Evolutionary conservation across 2,329 filamentous ascomycete species (phyloP).

Genomic region (Uncinocarpus reesii): DNA sequence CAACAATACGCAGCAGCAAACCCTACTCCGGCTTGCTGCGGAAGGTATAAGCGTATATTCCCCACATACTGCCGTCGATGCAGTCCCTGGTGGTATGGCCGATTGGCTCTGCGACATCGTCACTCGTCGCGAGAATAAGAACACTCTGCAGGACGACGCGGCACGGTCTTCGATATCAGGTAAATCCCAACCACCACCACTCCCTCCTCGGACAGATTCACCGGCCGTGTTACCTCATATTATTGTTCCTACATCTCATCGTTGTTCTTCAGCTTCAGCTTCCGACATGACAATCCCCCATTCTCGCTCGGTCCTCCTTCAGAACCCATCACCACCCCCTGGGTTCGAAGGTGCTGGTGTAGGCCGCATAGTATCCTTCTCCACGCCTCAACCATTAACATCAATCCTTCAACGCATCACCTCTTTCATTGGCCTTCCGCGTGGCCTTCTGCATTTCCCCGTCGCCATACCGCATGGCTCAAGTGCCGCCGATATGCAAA

Average conservation of each 20-base stretch:
- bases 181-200: not conserved
- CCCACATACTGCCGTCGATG: constrained; percentile 90
- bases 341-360: constrained; percentile 47
- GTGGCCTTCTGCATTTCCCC: constrained; percentile 53
- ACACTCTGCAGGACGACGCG: constrained; percentile 11
- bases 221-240: not conserved
- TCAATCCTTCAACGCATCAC: constrained; percentile 53
- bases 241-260: constrained; percentile 18
- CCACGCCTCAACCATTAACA: constrained; percentile 43
- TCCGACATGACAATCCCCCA: constrained; percentile 21
- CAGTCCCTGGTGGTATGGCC: constrained; percentile 71
- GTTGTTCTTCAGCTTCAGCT: not conserved
- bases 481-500: constrained; percentile 44
- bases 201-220: constrained; percentile 5
- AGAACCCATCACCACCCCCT: constrained; percentile 26
- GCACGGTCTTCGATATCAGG: constrained; percentile 11
- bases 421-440: constrained; percentile 55
- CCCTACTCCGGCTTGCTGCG: constrained; percentile 69
- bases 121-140: constrained; percentile 40
- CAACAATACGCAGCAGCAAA: constrained; percentile 73
- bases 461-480: constrained; percentile 53
- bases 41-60: constrained; percentile 91
- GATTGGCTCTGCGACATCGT: constrained; percentile 90
- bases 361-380: constrained; percentile 51
- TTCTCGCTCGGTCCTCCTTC: constrained; percentile 39